Percentiles rank a stretch among this genome's conserved stretches.
These are phyloP conservation scores for Corymbia citriodora DNA, from an alignment of 441 rosid genomes.

Conservation along the genomic window DNA sequence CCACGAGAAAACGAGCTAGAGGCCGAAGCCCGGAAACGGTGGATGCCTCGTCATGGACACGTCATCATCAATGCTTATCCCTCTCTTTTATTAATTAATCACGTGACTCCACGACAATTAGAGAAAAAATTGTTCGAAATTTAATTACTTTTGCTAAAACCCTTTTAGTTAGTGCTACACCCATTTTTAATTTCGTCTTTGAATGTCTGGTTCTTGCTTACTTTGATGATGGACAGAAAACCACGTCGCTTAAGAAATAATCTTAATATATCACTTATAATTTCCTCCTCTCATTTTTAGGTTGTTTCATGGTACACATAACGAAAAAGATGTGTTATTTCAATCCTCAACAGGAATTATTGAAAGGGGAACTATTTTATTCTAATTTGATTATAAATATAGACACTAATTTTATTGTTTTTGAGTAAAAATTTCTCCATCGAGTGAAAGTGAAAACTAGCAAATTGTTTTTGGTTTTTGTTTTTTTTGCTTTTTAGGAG, in stretches of 20 bases:
- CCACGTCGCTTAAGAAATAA: accelerated
- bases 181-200: accelerated
- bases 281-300: accelerated
- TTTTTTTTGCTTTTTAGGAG: not conserved
- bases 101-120: not conserved
- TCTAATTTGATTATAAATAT: not conserved
- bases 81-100: not conserved
- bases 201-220: accelerated
- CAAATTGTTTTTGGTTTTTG: no score
- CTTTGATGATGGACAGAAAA: accelerated
- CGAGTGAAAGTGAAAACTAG: not conserved
- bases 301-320: accelerated
- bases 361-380: not conserved
- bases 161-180: not conserved
- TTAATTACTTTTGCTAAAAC: accelerated
- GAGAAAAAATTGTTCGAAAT: not conserved
- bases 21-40: not conserved
- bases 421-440: not conserved
- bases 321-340: not conserved
- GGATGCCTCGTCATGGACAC: not conserved
- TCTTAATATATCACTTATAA: not conserved
- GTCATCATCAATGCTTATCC: not conserved
- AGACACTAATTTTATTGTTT: not conserved
- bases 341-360: not conserved
- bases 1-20: not conserved